Conservation (phyloP, 2,329 filamentous ascomycete species). For the Fusarium haematococcum region DNA sequence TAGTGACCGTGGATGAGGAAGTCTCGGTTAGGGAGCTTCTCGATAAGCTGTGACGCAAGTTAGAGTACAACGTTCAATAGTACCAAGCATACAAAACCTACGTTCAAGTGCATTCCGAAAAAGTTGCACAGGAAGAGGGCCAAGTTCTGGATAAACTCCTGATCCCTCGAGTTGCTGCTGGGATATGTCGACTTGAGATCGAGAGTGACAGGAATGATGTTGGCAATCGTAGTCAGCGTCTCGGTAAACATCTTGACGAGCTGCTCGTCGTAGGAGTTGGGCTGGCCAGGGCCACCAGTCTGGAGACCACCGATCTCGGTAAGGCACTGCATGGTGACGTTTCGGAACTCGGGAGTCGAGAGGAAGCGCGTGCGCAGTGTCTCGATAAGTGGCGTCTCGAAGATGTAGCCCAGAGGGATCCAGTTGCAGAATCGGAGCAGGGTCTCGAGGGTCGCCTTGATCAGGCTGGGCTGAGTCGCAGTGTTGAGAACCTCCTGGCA, state of each 20-base stretch:
- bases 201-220: constrained; percentile 89
- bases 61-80: constrained; percentile 27
- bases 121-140: constrained; percentile 97
- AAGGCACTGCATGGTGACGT: constrained; percentile 94
- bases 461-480: constrained; percentile 86
- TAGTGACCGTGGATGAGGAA: constrained; percentile 97
- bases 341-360: constrained; percentile 93
- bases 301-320: constrained; percentile 97
- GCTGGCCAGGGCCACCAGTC: constrained; percentile 76
- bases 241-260: constrained; percentile 99
- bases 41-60: constrained; percentile 74
- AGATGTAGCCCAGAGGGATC: constrained; percentile 98
- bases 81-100: constrained; percentile 53
- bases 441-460: constrained; percentile 97
- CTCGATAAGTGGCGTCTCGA: constrained; percentile 96
- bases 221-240: constrained; percentile 90
- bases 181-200: constrained; percentile 93
- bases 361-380: constrained; percentile 93
- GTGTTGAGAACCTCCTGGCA: constrained; percentile 95
- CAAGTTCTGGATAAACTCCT: constrained; percentile 97
- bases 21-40: constrained; percentile 94
- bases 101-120: constrained; percentile 91
- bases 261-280: constrained; percentile 90
- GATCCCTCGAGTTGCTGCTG: constrained; percentile 90
- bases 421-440: constrained; percentile 97